Conservation (phyloP, 768 basidiomycete species). For the Kwoniella heveanensis region DNA sequence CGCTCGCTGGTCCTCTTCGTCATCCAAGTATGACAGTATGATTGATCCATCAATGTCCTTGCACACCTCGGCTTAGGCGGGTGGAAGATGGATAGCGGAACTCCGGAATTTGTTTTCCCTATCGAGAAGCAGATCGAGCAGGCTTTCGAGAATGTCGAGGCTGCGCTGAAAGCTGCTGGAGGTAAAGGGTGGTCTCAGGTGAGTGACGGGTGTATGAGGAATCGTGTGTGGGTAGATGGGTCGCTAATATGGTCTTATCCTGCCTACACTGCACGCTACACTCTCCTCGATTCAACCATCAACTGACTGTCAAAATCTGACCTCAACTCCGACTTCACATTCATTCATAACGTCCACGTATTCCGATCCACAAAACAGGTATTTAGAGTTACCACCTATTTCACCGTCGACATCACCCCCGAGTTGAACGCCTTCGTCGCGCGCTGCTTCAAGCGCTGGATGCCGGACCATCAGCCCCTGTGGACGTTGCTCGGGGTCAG, state of each 20-base stretch:
- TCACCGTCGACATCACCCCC: conserved; percentile 13
- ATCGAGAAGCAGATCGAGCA: conserved; percentile 27
- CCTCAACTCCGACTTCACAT: too few species aligned
- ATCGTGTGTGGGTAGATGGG: too few species aligned
- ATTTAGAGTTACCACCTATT: conserved; percentile 27
- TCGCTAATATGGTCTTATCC: neutral
- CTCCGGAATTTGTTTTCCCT: conserved; percentile 12
- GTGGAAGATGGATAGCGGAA: conserved; percentile 15
- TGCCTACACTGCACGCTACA: too few species aligned
- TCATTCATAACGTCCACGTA: too few species aligned
- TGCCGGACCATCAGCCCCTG: conserved; percentile 30
- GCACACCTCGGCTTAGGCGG: conserved; percentile 13
- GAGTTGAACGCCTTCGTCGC: conserved; percentile 16
- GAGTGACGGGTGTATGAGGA: too few species aligned
- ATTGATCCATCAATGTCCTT: too few species aligned
- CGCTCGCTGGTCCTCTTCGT: too few species aligned
- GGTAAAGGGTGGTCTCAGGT: conserved; percentile 35
- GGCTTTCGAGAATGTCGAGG: conserved; percentile 35
- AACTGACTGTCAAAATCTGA: too few species aligned
- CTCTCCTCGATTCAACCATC: too few species aligned
- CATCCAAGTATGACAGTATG: too few species aligned
- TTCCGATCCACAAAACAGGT: conserved; percentile 11
- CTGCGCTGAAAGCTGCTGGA: conserved; percentile 23
- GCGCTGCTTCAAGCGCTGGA: conserved; percentile 18
- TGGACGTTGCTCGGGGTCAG: conserved; percentile 32